Evolutionary conservation across 108 stramenopile genomes (phyloP), one percentile per base, ranked within the genome.

Genomic region (Bacterosira constricta): DNA sequence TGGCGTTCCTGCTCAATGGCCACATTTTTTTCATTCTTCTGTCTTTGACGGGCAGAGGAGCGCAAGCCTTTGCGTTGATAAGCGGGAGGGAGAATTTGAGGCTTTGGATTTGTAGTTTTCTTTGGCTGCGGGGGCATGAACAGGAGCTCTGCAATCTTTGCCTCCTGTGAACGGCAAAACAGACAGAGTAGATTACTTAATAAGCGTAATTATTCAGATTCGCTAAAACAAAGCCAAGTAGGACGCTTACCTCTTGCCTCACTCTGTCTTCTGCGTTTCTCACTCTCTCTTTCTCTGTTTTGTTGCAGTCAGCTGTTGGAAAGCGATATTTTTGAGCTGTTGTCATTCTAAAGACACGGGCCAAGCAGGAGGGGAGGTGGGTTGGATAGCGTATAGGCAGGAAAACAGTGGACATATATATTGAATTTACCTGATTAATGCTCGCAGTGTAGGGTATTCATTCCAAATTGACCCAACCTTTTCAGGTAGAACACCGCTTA

Each of bases 271-370:
- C 88, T 9, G 51, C 63, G 30, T 53, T 53, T 42, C 86, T 87
- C 81, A 86, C 85, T 39, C 78, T 59, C 8, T 86, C 85, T 56
- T 85, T 49, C 12, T 70, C 66, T 8, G 47, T 32, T 51, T 84
- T 83, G 72, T 92, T 87, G 31, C 88, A 88, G 56, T 92, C 91
- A 25, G 86, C 82, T 6, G 91, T 92, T 11, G 91, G 91, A 73
- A 88, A 92, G 4, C 91, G 74, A 78, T 85, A 92, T 27, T 85
- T 74, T 55, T 77, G 73, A 3, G 87, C 78, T 18, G 85, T 89
- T 1, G 88, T 74, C 91, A 92, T 92, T 69, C 86, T 92, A 8
- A 92, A n/a, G n/a, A n/a, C n/a, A n/a, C n/a, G n/a, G n/a, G n/a
- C n/a, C n/a, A n/a, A n/a, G n/a, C n/a, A n/a, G n/a, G n/a, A n/a